phyloP scores from a whole-genome alignment of 164 flowering plant genomes.

The Echeveria elegans region DNA sequence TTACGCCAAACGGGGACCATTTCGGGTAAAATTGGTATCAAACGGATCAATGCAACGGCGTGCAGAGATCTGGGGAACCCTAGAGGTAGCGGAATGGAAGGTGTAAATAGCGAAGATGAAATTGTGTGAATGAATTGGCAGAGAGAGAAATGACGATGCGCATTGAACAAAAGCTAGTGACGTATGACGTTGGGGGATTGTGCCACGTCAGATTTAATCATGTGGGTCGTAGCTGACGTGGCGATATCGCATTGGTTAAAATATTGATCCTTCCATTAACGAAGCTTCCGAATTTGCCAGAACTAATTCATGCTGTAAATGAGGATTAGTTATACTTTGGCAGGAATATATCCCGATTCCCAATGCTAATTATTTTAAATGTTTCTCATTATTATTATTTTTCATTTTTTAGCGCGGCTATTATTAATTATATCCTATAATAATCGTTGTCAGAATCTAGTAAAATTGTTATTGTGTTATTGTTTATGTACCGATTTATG shows the following conservation, averaged over 20 bases:
- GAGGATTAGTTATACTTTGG: not conserved
- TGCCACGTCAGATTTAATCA: slow-evolving; percentile 5
- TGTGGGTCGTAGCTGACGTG: not conserved
- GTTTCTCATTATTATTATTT: too few species aligned
- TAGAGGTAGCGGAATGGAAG: not conserved
- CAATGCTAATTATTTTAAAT: too few species aligned
- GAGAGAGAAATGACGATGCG: not conserved
- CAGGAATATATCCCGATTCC: too few species aligned
- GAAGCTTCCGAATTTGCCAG: slow-evolving; percentile 5
- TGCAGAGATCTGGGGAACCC: not conserved
- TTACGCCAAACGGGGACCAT: not conserved
- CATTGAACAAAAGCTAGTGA: not conserved
- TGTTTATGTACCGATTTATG: too few species aligned
- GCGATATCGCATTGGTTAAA: not conserved
- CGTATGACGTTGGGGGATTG: slow-evolving; percentile 4
- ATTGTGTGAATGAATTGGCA: not conserved
- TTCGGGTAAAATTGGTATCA: not conserved
- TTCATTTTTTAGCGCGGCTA: too few species aligned
- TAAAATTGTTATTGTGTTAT: too few species aligned
- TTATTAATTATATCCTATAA: too few species aligned
- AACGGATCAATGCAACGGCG: not conserved
- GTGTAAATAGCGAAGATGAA: not conserved
- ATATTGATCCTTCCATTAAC: not conserved
- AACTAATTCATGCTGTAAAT: not conserved
- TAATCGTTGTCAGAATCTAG: too few species aligned